Evolutionary conservation across 2,329 filamentous ascomycete species (phyloP).

Genomic region (Chaetomiaceae sp.): DNA sequence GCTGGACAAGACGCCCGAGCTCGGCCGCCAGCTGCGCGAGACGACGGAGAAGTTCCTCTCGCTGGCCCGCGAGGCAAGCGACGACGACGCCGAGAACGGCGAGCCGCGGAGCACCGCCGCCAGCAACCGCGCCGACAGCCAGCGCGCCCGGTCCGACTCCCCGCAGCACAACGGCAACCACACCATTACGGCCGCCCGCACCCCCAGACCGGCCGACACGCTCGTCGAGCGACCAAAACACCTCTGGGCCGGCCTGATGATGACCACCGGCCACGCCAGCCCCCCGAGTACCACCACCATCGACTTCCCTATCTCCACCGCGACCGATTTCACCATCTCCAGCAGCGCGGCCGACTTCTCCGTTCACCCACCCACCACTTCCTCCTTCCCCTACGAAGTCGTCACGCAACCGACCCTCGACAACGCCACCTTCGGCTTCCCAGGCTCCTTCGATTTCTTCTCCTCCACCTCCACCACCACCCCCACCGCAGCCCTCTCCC

Average conservation of each 20-base stretch:
- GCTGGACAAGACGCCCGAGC: constrained; percentile 48
- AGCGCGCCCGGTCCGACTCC: not conserved
- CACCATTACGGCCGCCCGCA: not conserved
- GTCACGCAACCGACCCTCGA: constrained; percentile 44
- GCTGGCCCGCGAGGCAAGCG: constrained; percentile 43
- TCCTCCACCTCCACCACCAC: constrained; percentile 6
- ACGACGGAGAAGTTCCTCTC: constrained; percentile 54
- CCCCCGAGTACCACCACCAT: constrained; percentile 3
- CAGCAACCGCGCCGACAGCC: not conserved
- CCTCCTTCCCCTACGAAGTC: constrained; percentile 25
- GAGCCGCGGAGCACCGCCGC: constrained; percentile 11
- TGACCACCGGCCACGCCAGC: constrained; percentile 11
- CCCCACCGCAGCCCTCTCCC: not conserved
- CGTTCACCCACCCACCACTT: constrained; percentile 10
- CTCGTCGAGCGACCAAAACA: not conserved
- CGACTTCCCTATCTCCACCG: no score
- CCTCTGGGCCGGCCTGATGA: constrained; percentile 26
- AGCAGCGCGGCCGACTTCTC: no score
- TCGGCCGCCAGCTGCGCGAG: constrained; percentile 50
- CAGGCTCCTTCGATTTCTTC: constrained; percentile 6
- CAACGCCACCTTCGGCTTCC: constrained; percentile 48
- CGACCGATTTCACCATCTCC: no score
- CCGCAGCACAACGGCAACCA: not conserved
- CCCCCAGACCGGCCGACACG: not conserved
- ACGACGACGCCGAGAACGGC: constrained; percentile 32